phyloP scores from a whole-genome alignment of 2,329 filamentous ascomycete species.

The Aureobasidium namibiae region DNA sequence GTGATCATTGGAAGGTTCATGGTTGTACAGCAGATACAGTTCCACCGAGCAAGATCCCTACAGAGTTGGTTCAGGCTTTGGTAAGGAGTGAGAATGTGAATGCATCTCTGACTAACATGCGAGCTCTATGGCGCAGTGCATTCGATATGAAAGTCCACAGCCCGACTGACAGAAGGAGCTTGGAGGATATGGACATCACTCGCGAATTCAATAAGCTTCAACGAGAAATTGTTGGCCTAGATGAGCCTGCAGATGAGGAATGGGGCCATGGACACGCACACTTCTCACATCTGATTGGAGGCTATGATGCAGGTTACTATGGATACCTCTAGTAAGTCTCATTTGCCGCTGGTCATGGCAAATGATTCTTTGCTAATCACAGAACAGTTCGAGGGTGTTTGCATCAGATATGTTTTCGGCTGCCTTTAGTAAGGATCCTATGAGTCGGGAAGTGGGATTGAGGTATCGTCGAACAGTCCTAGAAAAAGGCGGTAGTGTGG shows the following conservation, averaged over 20 bases:
- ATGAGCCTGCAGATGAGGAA: neutral
- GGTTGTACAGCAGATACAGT: neutral
- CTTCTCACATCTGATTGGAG: neutral
- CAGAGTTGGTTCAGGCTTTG: neutral
- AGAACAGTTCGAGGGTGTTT: neutral
- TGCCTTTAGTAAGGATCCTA: neutral
- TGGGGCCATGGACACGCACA: neutral
- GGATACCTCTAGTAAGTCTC: neutral
- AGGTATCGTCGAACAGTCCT: neutral
- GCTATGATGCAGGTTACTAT: neutral
- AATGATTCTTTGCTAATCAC: no score
- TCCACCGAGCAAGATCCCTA: neutral
- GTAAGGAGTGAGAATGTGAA: neutral
- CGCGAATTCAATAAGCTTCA: neutral
- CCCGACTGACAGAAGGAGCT: neutral
- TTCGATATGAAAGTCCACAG: neutral
- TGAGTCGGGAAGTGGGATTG: neutral
- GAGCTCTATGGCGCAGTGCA: neutral
- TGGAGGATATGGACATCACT: neutral
- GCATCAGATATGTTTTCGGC: neutral
- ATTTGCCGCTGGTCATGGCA: no score
- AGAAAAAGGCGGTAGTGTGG: neutral
- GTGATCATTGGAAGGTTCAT: neutral
- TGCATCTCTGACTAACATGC: neutral
- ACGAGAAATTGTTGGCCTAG: neutral